phyloP scores from a whole-genome alignment of 140 eudicot species.

The Ambrosia hybrid region DNA sequence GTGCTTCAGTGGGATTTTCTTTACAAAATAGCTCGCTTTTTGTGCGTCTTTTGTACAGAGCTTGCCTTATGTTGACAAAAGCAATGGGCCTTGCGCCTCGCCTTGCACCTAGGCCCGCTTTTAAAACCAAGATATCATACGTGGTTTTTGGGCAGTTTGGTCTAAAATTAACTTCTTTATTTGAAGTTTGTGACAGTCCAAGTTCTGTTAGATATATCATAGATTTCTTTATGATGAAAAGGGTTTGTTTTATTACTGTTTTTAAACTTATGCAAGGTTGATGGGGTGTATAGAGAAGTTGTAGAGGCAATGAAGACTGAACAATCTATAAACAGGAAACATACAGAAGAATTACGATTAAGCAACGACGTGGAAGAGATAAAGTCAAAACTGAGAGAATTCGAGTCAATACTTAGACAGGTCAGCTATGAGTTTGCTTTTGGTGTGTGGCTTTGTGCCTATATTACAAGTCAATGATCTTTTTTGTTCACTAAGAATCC shows the following conservation, averaged over 20 bases:
- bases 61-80: no score
- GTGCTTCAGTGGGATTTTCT: no score
- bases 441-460: slow-evolving; percentile 8
- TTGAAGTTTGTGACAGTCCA: slow-evolving; percentile 1
- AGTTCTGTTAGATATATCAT: slow-evolving; percentile 8
- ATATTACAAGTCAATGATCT: slow-evolving; percentile 7
- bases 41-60: no score
- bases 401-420: slow-evolving; percentile 60
- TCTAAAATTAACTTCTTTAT: neutral
- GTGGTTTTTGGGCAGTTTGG: slow-evolving; percentile 3
- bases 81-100: no score
- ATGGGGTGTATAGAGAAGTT: slow-evolving; percentile 18
- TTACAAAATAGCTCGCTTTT: no score
- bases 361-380: slow-evolving; percentile 53
- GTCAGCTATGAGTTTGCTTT: slow-evolving; percentile 35
- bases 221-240: neutral
- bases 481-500: neutral
- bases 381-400: slow-evolving; percentile 56
- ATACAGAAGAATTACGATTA: slow-evolving; percentile 41
- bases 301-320: slow-evolving; percentile 25
- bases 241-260: slow-evolving; percentile 1
- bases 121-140: neutral
- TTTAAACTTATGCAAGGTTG: slow-evolving; percentile 33
- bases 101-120: no score
- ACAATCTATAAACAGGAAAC: slow-evolving; percentile 32